Evolutionary conservation across 23 red algal genomes (phyloP).

Genomic region (Porphyridium purpureum): DNA sequence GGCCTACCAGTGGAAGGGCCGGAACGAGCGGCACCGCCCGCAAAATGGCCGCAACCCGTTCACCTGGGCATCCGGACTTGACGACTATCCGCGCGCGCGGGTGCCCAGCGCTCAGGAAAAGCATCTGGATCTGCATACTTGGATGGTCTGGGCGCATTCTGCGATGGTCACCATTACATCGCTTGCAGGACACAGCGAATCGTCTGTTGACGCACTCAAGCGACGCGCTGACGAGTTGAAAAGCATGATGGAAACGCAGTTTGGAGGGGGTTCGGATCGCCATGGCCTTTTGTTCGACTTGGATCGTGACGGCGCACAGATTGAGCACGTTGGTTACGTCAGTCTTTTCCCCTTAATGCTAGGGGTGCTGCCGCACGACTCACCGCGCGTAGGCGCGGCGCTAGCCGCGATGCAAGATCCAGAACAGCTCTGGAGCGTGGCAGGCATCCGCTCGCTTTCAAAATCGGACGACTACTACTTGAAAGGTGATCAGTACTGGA

Average conservation of each 20-base stretch:
- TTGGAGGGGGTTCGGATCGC: neutral
- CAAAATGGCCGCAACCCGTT: slow-evolving; percentile 45
- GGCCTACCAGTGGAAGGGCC: slow-evolving; percentile 51
- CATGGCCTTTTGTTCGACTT: slow-evolving; percentile 50
- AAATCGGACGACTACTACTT: slow-evolving; percentile 24
- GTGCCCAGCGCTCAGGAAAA: slow-evolving; percentile 17
- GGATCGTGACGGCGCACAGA: slow-evolving; percentile 18
- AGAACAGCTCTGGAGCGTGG: slow-evolving; percentile 8
- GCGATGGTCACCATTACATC: slow-evolving; percentile 14
- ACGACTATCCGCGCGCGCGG: slow-evolving; percentile 76
- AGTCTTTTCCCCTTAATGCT: slow-evolving; percentile 68
- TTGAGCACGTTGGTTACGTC: slow-evolving; percentile 73
- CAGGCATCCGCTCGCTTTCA: slow-evolving; percentile 72
- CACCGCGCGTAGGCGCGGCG: slow-evolving; percentile 32
- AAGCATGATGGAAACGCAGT: neutral
- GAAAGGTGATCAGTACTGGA: slow-evolving; percentile 88
- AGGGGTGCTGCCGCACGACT: slow-evolving; percentile 30
- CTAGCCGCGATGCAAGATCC: slow-evolving; percentile 31
- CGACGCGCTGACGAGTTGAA: slow-evolving; percentile 2
- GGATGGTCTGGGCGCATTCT: slow-evolving; percentile 59
- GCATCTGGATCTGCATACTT: slow-evolving; percentile 75
- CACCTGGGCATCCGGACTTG: slow-evolving; percentile 87
- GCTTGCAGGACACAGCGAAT: slow-evolving; percentile 5
- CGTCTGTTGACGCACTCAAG: slow-evolving; percentile 1
- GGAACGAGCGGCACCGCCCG: too few species aligned